Evolutionary conservation across 2,329 filamentous ascomycete species (phyloP), one percentile per base, ranked within the genome.

Genomic region (Orbilia oligospora): DNA sequence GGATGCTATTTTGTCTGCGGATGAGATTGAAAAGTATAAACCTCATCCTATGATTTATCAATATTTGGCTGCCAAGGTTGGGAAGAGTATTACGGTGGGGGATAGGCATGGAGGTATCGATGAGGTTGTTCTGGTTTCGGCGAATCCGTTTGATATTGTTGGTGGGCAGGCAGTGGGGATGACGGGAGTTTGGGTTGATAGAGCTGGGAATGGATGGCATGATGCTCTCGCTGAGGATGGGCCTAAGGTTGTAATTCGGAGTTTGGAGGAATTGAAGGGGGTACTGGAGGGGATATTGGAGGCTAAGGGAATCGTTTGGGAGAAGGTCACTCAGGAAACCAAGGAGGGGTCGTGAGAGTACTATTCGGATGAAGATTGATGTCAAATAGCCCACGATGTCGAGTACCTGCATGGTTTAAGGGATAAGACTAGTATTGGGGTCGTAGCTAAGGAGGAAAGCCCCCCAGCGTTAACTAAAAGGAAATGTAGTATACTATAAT

Each of bases 121-220:
- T 0, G 85, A 87, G 27, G 86, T 93, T 14, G 93, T 91, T 90
- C 84, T 94, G 6, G 87, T 94, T 5, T 91, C 88, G 80, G 88
- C 89, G 0, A 94, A 94, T 82, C 90, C 92, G 1, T 94, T 94
- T 82, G 92, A 94, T 83, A 85, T 91, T 16, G 87, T 90, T 0
- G 92, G 92, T 0, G 90, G 91, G 0, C 87, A 86, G 77, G 86
- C 86, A 0, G 86, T 87, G 4, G 91, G 91, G 0, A 85, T 93
- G 84, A 87, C 88, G 81, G 88, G 89, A 24, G 89, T 87, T 12
- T 93, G 90, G 89, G 88, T 94, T 5, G 90, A 93, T 84, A 85
- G 91, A 27, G 83, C 83, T 14, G 88, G 88, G 0, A 86, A 84
- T 8, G 91, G 91, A 1, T 93, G 91, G 91, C 85, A 87, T 77